Base-by-base conservation (phyloP, 192 early-diverging fungal species). In the Coemansia sp. region DNA sequence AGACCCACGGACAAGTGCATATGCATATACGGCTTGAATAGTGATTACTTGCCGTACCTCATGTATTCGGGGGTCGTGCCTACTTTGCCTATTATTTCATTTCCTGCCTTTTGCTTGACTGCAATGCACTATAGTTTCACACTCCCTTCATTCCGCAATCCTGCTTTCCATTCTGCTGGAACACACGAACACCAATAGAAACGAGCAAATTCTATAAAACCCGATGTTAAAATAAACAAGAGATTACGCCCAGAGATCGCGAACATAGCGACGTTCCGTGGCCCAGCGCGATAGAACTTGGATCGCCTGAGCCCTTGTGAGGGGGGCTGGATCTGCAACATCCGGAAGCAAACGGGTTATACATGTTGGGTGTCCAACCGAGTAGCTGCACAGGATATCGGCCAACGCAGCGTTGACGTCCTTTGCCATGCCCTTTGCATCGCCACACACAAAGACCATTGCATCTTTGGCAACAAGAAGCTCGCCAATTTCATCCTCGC, bases 361-460 rank as follows among this genome's bases (percentile, higher is more conserved):
- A 5, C 16, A 20, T 8, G 68, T 67, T 16, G 80, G 87, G 58
- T 87, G 64, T 23, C 86, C 69, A 4, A 66, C 66, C 0, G 61
- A 51, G 43, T 84, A 78, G 33, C 57, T 26, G 62, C 68, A 75
- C 14, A 93, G 36, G 45, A 96, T 86, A 30, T 89, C 86, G 2
- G 84, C 86, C 33, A 98, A 74, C 9, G 89, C 87, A 35, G 88
- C 86, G 66, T 98, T 88, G 16, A 98, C 92, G 45, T 88, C 91
- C 71, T 89, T 92, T 41, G 91, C 93, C 94, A 96, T 97, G 7
- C 92, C 91, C 72, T 91, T 88, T 16, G 91, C 90, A 77, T 94
- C 93, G 61, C 91, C 93, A 74, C 93, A 94, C 2, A 94, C 88
- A 82, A 87, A 94, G 23, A 94, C 79, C 33, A 86, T 62, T 0